phyloP scores from a whole-genome alignment of 257 asterid genomes.

The Haberlea rhodopensis region DNA sequence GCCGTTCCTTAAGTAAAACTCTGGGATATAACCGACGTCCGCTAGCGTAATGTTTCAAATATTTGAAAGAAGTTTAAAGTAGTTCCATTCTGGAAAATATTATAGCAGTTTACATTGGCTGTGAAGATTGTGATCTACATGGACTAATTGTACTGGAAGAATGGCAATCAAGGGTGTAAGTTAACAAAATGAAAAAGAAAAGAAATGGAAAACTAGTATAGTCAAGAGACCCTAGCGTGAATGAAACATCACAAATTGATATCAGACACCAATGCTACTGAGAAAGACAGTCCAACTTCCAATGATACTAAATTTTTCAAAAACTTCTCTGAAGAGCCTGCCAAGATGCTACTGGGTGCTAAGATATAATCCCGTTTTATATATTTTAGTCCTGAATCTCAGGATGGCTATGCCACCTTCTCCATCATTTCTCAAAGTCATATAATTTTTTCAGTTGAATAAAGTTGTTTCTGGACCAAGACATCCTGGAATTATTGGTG shows the following conservation, averaged over 20 bases:
- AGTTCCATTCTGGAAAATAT: slow-evolving; percentile 2
- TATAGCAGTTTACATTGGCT: slow-evolving; percentile 4
- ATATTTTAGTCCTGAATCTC: not conserved
- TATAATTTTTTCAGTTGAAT: slow-evolving; percentile 58
- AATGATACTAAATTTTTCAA: slow-evolving; percentile 13
- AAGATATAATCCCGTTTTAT: not conserved
- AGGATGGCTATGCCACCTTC: slow-evolving; percentile 3
- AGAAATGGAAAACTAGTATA: not conserved
- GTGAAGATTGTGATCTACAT: slow-evolving; percentile 4
- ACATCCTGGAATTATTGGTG: slow-evolving; percentile 91
- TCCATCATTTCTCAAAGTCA: slow-evolving; percentile 4
- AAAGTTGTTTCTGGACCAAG: slow-evolving; percentile 81
- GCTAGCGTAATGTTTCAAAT: too few relatives aligned
- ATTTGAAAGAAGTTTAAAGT: not conserved
- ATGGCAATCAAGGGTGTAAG: not conserved
- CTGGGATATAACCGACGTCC: too few relatives aligned
- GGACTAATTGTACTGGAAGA: not conserved
- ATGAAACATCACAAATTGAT: slow-evolving; percentile 14
- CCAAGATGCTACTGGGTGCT: slow-evolving; percentile 24
- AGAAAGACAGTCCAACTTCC: slow-evolving; percentile 5
- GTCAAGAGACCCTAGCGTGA: slow-evolving; percentile 17
- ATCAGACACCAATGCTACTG: slow-evolving; percentile 21
- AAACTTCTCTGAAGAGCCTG: not conserved
- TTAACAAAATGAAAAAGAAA: not conserved
- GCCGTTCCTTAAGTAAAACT: too few relatives aligned